phyloP scores from a whole-genome alignment of 2,329 filamentous ascomycete genomes.

The Cercospora brassicicola region DNA sequence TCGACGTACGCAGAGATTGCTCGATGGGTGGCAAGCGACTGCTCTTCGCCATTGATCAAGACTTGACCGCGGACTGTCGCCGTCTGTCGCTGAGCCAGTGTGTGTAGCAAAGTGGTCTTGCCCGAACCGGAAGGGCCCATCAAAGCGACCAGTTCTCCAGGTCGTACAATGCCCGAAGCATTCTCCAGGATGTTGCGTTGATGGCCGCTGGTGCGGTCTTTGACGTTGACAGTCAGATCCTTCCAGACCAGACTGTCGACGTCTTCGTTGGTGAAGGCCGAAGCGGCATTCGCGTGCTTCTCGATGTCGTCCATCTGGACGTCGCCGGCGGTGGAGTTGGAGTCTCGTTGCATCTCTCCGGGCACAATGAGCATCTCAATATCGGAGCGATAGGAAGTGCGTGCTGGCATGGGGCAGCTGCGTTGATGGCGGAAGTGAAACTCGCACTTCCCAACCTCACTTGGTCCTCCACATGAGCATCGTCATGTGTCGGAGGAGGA shows the following conservation, averaged over 20 bases:
- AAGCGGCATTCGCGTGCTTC: constrained; percentile 17
- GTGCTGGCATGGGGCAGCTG: constrained; percentile 18
- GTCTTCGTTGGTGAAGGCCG: constrained; percentile 55
- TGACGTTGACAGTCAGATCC: constrained; percentile 65
- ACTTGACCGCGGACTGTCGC: constrained; percentile 53
- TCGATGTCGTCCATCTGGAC: constrained; percentile 24
- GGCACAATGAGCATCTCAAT: constrained; percentile 29
- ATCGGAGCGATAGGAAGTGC: constrained; percentile 23
- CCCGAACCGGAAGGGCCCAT: constrained; percentile 72
- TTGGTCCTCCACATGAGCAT: constrained; percentile 5
- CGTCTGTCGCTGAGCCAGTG: constrained; percentile 63
- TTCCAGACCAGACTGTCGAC: constrained; percentile 65
- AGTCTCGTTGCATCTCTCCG: constrained; percentile 11
- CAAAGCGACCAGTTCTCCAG: constrained; percentile 70
- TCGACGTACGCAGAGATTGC: constrained; percentile 73
- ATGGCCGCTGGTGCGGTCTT: constrained; percentile 63
- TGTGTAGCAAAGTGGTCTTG: constrained; percentile 80
- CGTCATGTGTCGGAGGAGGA: constrained; percentile 8
- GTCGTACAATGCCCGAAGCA: constrained; percentile 36
- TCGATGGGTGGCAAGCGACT: constrained; percentile 39
- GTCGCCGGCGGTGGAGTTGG: constrained; percentile 14
- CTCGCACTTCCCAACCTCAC: constrained; percentile 8
- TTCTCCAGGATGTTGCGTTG: constrained; percentile 43
- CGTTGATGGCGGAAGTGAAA: constrained; percentile 2
- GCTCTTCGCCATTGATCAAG: constrained; percentile 59